phyloP scores from a whole-genome alignment of 257 asterid genomes.

The Eucommia ulmoides region DNA sequence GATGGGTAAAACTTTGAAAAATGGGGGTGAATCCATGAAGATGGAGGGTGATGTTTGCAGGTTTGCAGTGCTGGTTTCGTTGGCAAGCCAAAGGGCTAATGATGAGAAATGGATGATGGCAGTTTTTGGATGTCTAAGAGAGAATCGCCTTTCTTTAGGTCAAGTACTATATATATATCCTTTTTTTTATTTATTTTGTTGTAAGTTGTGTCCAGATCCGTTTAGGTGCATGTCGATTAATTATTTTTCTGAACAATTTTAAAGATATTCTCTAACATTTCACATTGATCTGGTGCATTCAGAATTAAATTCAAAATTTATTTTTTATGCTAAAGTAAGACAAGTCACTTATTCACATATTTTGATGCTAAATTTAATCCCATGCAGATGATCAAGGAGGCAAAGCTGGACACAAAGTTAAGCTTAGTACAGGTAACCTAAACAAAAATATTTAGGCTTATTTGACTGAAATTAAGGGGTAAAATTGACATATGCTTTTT shows the following conservation, averaged over 20 bases:
- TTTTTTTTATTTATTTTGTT: too few relatives aligned
- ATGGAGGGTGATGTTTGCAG: slow-evolving; percentile 29
- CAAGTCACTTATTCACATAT: background rate
- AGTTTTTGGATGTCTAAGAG: slow-evolving; percentile 38
- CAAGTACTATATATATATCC: too few relatives aligned
- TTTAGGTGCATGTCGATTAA: too few relatives aligned
- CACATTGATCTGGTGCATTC: too few relatives aligned
- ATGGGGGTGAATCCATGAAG: slow-evolving; percentile 5
- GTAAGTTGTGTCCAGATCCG: too few relatives aligned
- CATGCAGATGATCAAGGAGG: slow-evolving; percentile 21
- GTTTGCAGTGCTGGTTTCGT: slow-evolving; percentile 32
- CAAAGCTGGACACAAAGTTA: slow-evolving; percentile 8
- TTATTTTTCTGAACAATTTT: too few relatives aligned
- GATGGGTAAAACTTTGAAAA: slow-evolving; percentile 11
- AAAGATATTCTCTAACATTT: too few relatives aligned
- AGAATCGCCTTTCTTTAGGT: slow-evolving; percentile 29
- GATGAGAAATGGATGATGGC: slow-evolving; percentile 40
- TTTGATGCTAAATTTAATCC: slow-evolving; percentile 1
- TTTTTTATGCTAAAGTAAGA: too few relatives aligned
- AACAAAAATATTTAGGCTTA: too few relatives aligned
- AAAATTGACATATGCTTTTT: too few relatives aligned
- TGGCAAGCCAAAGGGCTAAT: slow-evolving; percentile 33
- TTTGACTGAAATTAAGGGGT: too few relatives aligned
- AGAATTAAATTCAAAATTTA: too few relatives aligned
- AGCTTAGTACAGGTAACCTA: slow-evolving; percentile 20